phyloP scores from a whole-genome alignment of 805 yeast genomes.

The Priceomyces carsonii region DNA sequence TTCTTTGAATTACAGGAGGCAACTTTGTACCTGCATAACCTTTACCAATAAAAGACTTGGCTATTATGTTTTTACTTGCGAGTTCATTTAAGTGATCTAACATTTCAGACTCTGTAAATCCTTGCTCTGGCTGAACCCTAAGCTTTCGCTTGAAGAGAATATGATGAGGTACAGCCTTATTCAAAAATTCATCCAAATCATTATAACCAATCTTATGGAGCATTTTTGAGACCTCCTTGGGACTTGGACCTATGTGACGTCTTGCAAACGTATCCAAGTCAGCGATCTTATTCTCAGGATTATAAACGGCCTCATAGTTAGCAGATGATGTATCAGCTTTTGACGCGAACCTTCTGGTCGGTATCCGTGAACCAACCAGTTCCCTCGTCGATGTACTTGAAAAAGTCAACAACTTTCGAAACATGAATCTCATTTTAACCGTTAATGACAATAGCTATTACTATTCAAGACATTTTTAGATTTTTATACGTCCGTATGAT shows the following conservation, averaged over 20 bases:
- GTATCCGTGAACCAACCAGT: too few species aligned
- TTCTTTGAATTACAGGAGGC: conserved; percentile 93
- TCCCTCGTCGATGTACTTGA: too few species aligned
- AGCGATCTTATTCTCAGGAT: conserved; percentile 34
- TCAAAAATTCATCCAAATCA: conserved; percentile 70
- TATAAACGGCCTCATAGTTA: conserved; percentile 48
- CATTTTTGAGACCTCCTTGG: conserved; percentile 65
- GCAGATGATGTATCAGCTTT: conserved; percentile 58
- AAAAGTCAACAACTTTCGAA: too few species aligned
- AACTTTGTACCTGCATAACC: conserved; percentile 90
- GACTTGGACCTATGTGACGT: conserved; percentile 87
- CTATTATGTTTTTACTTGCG: conserved; percentile 74
- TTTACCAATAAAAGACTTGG: conserved; percentile 82
- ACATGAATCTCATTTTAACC: too few species aligned
- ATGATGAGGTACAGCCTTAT: conserved; percentile 73
- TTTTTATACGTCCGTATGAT: too few species aligned
- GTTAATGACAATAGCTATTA: too few species aligned
- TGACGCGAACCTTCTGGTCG: conserved; percentile 14
- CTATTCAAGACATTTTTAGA: too few species aligned
- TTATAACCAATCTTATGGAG: conserved; percentile 60
- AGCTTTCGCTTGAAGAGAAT: conserved; percentile 71
- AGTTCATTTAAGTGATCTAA: conserved; percentile 62
- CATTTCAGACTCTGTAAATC: conserved; percentile 83
- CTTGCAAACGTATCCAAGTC: conserved; percentile 80
- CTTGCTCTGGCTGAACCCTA: conserved; percentile 64